These are phyloP conservation scores for Pichia scutulata DNA, from an alignment of 805 yeast species.

Conservation along the genomic window DNA sequence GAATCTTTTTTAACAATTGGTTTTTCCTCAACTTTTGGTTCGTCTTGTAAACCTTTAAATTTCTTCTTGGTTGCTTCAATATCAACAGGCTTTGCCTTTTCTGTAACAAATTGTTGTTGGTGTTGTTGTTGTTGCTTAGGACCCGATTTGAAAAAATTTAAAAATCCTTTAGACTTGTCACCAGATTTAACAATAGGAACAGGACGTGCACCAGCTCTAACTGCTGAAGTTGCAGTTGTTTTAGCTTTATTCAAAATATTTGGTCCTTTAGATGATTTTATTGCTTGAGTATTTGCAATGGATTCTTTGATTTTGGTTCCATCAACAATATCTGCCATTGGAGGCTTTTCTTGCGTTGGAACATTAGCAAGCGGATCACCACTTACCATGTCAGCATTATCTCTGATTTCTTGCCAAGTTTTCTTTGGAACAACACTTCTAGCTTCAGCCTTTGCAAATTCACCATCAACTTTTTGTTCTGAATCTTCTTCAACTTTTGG, in stretches of 20 bases:
- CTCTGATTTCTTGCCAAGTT: conserved; percentile 22
- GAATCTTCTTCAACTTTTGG: conserved; percentile 20
- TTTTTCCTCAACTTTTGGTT: conserved; percentile 24
- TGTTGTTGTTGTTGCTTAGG: not conserved
- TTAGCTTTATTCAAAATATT: not conserved
- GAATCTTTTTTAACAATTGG: conserved; percentile 10
- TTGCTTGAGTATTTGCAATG: conserved; percentile 4
- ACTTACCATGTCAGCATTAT: conserved; percentile 25
- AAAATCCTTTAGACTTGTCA: conserved; percentile 6
- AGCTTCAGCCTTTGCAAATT: conserved; percentile 20
- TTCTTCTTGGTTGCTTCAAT: conserved; percentile 7
- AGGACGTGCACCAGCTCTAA: conserved; percentile 4
- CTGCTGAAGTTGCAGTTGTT: conserved; percentile 6
- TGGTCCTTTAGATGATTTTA: not conserved
- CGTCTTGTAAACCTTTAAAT: conserved; percentile 12
- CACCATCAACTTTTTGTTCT: conserved; percentile 24
- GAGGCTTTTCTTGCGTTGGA: conserved; percentile 34
- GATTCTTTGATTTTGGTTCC: conserved; percentile 14
- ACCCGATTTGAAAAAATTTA: conserved; percentile 6
- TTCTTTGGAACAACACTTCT: conserved; percentile 19
- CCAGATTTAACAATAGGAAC: conserved; percentile 9
- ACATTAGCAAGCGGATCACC: conserved; percentile 31
- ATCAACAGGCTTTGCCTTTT: conserved; percentile 1
- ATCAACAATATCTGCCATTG: conserved; percentile 24
- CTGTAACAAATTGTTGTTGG: not conserved